These are phyloP conservation scores for Sordariomycetes sp. DNA, from an alignment of 2,329 filamentous ascomycete species.

Conservation along the genomic window DNA sequence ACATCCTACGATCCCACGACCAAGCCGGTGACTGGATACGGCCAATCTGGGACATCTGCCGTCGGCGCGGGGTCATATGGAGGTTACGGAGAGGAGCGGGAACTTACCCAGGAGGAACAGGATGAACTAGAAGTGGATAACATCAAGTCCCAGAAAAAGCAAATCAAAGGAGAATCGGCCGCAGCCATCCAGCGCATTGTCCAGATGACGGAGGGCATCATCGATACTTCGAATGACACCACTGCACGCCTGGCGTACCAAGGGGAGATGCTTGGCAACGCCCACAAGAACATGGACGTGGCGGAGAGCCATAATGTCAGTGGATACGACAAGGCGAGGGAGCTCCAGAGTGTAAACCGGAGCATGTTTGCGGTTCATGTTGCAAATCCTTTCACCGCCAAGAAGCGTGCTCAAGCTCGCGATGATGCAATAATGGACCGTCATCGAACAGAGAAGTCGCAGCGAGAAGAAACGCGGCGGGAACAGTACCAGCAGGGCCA, in stretches of 20 bases:
- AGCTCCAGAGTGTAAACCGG: constrained; percentile 75
- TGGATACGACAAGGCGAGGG: constrained; percentile 69
- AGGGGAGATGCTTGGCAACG: constrained; percentile 71
- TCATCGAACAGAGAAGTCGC: constrained; percentile 53
- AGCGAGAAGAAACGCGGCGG: constrained; percentile 49
- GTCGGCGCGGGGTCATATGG: constrained; percentile 23
- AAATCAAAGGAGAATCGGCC: constrained; percentile 46
- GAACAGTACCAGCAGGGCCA: constrained; percentile 13
- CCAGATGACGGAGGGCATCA: constrained; percentile 33
- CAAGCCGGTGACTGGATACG: not conserved
- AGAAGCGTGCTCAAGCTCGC: constrained; percentile 49
- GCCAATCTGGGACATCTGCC: not conserved
- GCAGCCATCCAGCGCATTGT: constrained; percentile 35
- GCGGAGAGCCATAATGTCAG: constrained; percentile 65
- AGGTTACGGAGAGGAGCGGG: constrained; percentile 56
- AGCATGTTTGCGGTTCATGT: constrained; percentile 87
- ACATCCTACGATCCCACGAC: not conserved
- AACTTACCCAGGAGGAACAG: constrained; percentile 72
- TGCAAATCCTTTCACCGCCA: constrained; percentile 65
- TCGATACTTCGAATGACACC: constrained; percentile 4
- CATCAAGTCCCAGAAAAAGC: constrained; percentile 24
- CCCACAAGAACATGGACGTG: constrained; percentile 72
- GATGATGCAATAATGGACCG: constrained; percentile 62
- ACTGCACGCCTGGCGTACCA: constrained; percentile 56
- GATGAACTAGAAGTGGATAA: constrained; percentile 58